phyloP scores from a whole-genome alignment of 768 basidiomycete genomes.

The Tricholoma hemisulphureum region DNA sequence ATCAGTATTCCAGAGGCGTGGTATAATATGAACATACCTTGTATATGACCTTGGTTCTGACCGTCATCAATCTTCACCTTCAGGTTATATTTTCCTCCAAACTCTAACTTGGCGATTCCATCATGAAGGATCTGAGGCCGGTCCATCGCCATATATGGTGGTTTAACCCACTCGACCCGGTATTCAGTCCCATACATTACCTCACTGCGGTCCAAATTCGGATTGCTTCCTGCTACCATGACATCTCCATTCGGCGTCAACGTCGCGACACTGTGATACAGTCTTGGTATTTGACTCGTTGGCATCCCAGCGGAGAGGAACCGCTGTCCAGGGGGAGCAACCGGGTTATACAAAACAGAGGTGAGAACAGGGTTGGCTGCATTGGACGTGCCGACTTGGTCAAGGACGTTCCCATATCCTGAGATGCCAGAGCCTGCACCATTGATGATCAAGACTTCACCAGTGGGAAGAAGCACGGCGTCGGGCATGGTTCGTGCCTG shows the following conservation, averaged over 20 bases:
- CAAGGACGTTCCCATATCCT: constrained; percentile 71
- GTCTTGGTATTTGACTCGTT: constrained; percentile 62
- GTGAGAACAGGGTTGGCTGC: constrained; percentile 70
- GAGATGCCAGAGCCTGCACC: constrained; percentile 73
- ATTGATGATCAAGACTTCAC: constrained; percentile 72
- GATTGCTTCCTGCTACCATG: constrained; percentile 83
- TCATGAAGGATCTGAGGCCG: constrained; percentile 55
- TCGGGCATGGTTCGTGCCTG: constrained; percentile 75
- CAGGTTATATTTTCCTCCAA: constrained; percentile 39
- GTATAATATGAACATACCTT: not conserved
- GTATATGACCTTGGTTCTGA: constrained; percentile 20
- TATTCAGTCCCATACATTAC: constrained; percentile 81
- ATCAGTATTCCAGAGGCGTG: constrained; percentile 42
- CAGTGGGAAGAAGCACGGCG: constrained; percentile 78
- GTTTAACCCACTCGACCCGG: constrained; percentile 81
- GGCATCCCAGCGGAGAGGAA: constrained; percentile 61
- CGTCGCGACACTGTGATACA: constrained; percentile 85
- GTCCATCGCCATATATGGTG: constrained; percentile 69
- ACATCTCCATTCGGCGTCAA: constrained; percentile 68
- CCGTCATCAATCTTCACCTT: constrained; percentile 31
- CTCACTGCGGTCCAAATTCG: constrained; percentile 77
- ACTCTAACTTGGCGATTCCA: constrained; percentile 37
- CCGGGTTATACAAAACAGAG: constrained; percentile 69
- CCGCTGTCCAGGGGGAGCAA: constrained; percentile 50
- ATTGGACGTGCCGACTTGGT: constrained; percentile 74